These are phyloP conservation scores for Plenodomus biglobosus DNA, from an alignment of 2,329 filamentous ascomycete genomes.

Conservation along the genomic window DNA sequence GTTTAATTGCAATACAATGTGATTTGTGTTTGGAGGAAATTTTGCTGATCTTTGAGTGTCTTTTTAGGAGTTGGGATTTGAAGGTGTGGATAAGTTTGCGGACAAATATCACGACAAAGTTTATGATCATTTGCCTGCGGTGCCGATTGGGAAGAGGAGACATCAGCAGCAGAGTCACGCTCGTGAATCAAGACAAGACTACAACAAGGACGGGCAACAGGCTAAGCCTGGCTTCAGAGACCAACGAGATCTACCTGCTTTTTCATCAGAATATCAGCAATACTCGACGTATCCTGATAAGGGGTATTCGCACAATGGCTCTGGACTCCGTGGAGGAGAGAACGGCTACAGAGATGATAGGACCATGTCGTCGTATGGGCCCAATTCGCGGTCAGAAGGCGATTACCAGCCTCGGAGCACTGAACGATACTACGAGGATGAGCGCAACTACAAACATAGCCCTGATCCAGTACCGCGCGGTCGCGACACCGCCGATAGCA, in stretches of 20 bases:
- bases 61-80: conserved; percentile 43
- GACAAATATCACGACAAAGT: conserved; percentile 36
- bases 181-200: background rate
- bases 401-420: conserved; percentile 13
- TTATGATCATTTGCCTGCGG: conserved; percentile 22
- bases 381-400: conserved; percentile 14
- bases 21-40: too few species aligned
- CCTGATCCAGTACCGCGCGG: conserved; percentile 16
- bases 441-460: conserved; percentile 16
- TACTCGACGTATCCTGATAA: conserved; percentile 7
- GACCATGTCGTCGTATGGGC: conserved; percentile 21
- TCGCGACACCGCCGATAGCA: conserved; percentile 9
- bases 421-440: conserved; percentile 17
- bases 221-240: background rate
- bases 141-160: conserved; percentile 9
- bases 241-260: background rate
- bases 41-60: too few species aligned
- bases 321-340: background rate
- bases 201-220: background rate
- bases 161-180: conserved; percentile 6
- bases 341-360: conserved; percentile 3
- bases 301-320: too few species aligned
- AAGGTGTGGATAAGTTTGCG: conserved; percentile 34
- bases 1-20: too few species aligned
- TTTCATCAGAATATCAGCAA: background rate